Evolutionary conservation across 495 filamentous ascomycete species (phyloP).

Genomic region (Tuber umbilicatum): DNA sequence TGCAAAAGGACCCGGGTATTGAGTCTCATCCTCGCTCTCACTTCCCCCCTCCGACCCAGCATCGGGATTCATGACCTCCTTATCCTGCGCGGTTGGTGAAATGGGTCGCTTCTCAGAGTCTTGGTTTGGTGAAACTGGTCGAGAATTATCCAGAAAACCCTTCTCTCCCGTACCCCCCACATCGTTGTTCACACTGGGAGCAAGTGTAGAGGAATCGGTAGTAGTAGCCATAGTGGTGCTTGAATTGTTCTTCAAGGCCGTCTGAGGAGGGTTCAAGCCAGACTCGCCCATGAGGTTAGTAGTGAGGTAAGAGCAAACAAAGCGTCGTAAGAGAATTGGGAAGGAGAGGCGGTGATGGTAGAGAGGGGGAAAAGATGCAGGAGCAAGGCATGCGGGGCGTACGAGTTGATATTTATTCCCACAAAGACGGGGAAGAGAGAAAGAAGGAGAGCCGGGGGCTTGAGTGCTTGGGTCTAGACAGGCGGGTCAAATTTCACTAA

Average conservation of each 20-base stretch:
- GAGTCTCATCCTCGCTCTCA: conserved; percentile 42
- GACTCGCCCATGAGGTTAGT: neutral
- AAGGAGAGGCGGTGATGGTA: neutral
- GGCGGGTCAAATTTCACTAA: neutral
- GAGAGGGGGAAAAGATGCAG: neutral
- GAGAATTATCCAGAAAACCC: conserved; percentile 12
- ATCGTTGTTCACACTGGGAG: conserved; percentile 18
- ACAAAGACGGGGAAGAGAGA: neutral
- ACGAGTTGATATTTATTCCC: neutral
- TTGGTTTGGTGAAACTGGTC: conserved; percentile 16
- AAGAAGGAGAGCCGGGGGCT: neutral
- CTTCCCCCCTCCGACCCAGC: conserved; percentile 3
- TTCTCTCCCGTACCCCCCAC: conserved; percentile 16
- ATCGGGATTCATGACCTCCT: neutral
- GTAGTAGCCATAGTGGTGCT: conserved; percentile 26
- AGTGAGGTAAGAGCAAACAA: neutral
- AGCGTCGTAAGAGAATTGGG: neutral
- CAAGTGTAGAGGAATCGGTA: conserved; percentile 26
- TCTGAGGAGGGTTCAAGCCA: conserved; percentile 17
- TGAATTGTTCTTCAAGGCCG: conserved; percentile 23
- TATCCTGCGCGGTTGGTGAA: neutral
- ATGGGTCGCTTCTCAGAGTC: conserved; percentile 1
- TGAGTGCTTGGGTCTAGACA: neutral
- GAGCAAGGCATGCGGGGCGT: neutral
- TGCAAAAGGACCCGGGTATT: conserved; percentile 51